These are phyloP conservation scores for Hippophae tibetana DNA, from an alignment of 306 rosid genomes.

Conservation along the genomic window DNA sequence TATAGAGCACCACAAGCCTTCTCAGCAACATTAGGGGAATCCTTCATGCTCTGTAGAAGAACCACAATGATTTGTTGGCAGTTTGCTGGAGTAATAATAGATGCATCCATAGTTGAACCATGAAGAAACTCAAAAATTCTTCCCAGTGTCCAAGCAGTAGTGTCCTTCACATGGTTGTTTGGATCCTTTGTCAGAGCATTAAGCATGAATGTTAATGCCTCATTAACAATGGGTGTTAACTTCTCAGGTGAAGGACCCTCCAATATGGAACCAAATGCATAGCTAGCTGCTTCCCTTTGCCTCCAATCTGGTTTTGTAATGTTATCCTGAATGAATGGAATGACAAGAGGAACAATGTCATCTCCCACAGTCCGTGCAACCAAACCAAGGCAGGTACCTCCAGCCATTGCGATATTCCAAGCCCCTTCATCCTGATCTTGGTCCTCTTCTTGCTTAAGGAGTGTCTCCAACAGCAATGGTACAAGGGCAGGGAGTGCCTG, in stretches of 20 bases:
- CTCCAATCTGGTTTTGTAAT: conserved; percentile 86
- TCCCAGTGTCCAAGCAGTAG: conserved; percentile 93
- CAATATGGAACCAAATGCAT: conserved; percentile 91
- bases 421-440: conserved; percentile 96
- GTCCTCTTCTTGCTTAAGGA: conserved; percentile 91
- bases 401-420: conserved; percentile 96
- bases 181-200: conserved; percentile 64
- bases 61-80: conserved; percentile 74
- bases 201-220: conserved; percentile 67
- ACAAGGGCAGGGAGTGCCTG: conserved; percentile 84
- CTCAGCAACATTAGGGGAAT: conserved; percentile 88
- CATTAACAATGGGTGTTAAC: conserved; percentile 59
- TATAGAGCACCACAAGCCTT: conserved; percentile 35
- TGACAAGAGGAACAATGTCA: conserved; percentile 67
- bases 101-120: conserved; percentile 57
- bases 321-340: conserved; percentile 87
- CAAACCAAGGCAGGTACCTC: conserved; percentile 86
- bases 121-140: conserved; percentile 88
- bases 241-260: conserved; percentile 85
- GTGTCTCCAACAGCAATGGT: conserved; percentile 78
- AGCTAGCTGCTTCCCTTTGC: conserved; percentile 89
- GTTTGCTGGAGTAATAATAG: conserved; percentile 63
- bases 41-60: conserved; percentile 88
- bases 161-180: conserved; percentile 85
- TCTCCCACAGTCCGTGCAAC: conserved; percentile 88